Evolutionary conservation across 805 yeast genomes (phyloP), one percentile per base, ranked within the genome.

Genomic region (Candida ovalis): DNA sequence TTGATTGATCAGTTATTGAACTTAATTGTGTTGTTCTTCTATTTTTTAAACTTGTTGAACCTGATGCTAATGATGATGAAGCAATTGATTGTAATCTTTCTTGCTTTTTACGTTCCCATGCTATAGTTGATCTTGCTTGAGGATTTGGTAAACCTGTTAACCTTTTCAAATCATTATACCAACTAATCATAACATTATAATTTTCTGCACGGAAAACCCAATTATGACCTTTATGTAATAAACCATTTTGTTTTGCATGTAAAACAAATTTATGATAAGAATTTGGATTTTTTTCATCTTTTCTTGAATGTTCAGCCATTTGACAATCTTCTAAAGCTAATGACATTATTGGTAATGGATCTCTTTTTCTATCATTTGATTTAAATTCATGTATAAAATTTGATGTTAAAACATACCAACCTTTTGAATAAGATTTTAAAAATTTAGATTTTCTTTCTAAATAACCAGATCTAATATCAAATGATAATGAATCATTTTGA

Each of bases 181-280:
- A 92, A 36, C 74, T 76, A 64, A 84, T 80, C 92, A 90, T 88
- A 28, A 77, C 67, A 38, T 83, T 86, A 58, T 86, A 86, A 43
- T 86, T 78, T 60, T 87, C 94, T n/a, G 95, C 84, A 55, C 96
- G 77, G 72, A 92, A 91, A n/a, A 91, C 94, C 88, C 94, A 89
- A 59, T 89, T 90, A 69, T 91, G 97, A 39, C 89, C 88, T 60
- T 88, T 76, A 52, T 82, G 84, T 53, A 88, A 75, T 50, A 86
- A 70, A 13, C 94, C 94, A 51, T 82, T 80, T 53, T 84, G 82
- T 59, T 86, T 88, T 17, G 90, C 81, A 54, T 79, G 81, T 51
- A 92, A 71, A 10, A 90, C 87, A 67, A 92, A 94, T 69, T 90
- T 90, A 64, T 82, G 82, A 49, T 70, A 71, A 3, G 78, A 74